Evolutionary conservation across 2,329 filamentous ascomycete genomes (phyloP).

Genomic region (Ophiocordyceps camponoti-floridani): DNA sequence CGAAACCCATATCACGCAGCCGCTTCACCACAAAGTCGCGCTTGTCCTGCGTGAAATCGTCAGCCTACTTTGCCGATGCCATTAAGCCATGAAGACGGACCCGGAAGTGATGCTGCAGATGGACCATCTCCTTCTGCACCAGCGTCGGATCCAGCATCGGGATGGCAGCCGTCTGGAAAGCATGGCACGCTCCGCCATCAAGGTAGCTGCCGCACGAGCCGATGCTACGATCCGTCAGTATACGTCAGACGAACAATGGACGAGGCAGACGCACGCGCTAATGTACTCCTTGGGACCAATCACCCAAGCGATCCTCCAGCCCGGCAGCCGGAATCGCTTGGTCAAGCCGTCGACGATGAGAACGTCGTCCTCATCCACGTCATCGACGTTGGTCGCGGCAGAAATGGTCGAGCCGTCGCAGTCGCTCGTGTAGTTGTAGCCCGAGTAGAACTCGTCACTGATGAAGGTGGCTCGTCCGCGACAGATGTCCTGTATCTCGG

Average conservation of each 20-base stretch:
- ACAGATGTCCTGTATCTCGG: constrained; percentile 84
- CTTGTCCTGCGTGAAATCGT: constrained; percentile 40
- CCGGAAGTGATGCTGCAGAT: constrained; percentile 75
- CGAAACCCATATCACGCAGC: constrained; percentile 72
- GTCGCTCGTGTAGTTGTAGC: constrained; percentile 87
- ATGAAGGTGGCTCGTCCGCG: constrained; percentile 80
- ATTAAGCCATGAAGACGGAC: constrained; percentile 10
- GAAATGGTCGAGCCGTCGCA: constrained; percentile 84
- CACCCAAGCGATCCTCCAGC: constrained; percentile 95
- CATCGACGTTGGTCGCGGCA: constrained; percentile 74
- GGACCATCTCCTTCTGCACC: constrained; percentile 72
- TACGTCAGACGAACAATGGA: constrained; percentile 1
- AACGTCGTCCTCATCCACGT: constrained; percentile 80
- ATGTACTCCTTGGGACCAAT: constrained; percentile 93
- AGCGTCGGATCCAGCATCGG: constrained; percentile 78
- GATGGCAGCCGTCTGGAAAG: constrained; percentile 87
- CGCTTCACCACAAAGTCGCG: constrained; percentile 76
- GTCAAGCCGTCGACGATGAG: constrained; percentile 91
- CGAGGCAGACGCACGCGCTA: constrained; percentile 40
- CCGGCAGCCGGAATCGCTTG: constrained; percentile 89
- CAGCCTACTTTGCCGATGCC: not conserved
- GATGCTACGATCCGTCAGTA: constrained; percentile 27
- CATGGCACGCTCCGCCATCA: constrained; percentile 84
- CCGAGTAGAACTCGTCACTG: constrained; percentile 91
- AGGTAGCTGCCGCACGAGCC: constrained; percentile 86